Percentiles rank a stretch among this genome's conserved stretches.
Evolutionary conservation across 495 filamentous ascomycete genomes (phyloP).

Genomic region (Neurospora terricola): DNA sequence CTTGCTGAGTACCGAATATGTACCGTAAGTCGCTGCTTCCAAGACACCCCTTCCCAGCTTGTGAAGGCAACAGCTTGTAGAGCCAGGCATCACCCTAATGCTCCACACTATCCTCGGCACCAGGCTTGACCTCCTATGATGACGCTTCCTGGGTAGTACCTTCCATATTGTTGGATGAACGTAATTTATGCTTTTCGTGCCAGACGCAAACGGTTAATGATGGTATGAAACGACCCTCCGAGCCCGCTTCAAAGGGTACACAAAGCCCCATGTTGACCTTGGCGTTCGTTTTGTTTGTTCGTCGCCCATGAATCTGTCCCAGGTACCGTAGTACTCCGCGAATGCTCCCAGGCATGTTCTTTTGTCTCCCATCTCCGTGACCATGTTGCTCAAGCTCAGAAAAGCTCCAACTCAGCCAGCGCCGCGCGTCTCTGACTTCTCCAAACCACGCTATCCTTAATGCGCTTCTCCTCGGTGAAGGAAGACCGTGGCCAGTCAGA

Average conservation of each 20-base stretch:
- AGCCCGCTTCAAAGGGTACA: neutral
- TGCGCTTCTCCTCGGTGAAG: slow-evolving; percentile 14
- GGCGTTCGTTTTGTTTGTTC: neutral
- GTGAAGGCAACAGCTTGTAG: neutral
- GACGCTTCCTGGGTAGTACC: neutral
- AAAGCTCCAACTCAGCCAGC: slow-evolving; percentile 21
- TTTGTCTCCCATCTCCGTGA: neutral
- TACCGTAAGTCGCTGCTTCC: neutral
- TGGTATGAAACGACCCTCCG: neutral
- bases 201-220: neutral
- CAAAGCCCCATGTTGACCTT: neutral
- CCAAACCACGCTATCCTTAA: slow-evolving; percentile 15
- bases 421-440: slow-evolving; percentile 23
- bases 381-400: slow-evolving; percentile 12
- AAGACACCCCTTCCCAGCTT: neutral
- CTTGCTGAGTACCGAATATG: neutral
- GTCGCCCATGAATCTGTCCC: neutral
- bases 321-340: neutral
- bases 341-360: neutral
- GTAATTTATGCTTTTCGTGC: neutral
- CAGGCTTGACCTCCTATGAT: neutral
- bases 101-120: neutral
- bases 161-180: neutral
- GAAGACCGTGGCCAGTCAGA: slow-evolving; percentile 16
- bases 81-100: neutral